phyloP scores from a whole-genome alignment of 1,284 basidiomycete genomes.

The Cutaneotrichosporon daszewskae region DNA sequence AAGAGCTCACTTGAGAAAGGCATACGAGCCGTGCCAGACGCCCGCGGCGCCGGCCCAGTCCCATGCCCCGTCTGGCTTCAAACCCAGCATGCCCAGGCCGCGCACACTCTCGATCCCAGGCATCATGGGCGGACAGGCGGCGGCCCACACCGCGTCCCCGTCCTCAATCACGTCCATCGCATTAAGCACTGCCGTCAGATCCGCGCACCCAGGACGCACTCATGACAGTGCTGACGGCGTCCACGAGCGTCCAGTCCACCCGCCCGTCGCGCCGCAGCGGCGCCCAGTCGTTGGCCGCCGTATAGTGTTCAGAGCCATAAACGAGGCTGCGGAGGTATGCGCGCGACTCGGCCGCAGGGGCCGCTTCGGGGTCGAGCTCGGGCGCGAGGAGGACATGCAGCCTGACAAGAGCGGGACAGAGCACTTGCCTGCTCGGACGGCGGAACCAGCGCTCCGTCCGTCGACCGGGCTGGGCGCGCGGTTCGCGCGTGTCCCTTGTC shows the following conservation, averaged over 20 bases:
- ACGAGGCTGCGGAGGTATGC: slow-evolving; percentile 32
- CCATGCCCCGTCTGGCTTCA: slow-evolving; percentile 23
- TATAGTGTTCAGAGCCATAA: slow-evolving; percentile 15
- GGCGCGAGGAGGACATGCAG: slow-evolving; percentile 25
- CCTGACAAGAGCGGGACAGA: slow-evolving; percentile 21
- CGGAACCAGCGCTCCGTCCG: no score
- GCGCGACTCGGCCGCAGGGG: no score
- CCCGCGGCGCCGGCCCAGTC: slow-evolving; percentile 42
- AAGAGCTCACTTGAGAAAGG: slow-evolving; percentile 43
- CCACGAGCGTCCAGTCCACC: slow-evolving; percentile 37
- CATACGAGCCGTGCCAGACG: slow-evolving; percentile 38
- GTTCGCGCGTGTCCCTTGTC: no score
- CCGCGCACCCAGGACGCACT: slow-evolving; percentile 20
- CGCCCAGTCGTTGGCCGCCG: slow-evolving; percentile 8
- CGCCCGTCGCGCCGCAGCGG: slow-evolving; percentile 32
- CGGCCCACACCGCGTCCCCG: slow-evolving; percentile 28
- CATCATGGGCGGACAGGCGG: slow-evolving; percentile 22
- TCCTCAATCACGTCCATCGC: slow-evolving; percentile 25
- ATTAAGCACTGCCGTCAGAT: slow-evolving; percentile 27
- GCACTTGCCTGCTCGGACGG: slow-evolving; percentile 3
- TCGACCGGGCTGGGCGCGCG: no score
- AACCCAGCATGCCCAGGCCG: no score
- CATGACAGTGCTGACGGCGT: slow-evolving; percentile 41
- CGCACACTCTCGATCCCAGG: no score
- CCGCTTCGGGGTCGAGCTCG: slow-evolving; percentile 20